Percentiles rank a stretch among this genome's conserved stretches.
Conservation (phyloP, 176 grass and related monocot genomes). For the Pharus latifolius region DNA sequence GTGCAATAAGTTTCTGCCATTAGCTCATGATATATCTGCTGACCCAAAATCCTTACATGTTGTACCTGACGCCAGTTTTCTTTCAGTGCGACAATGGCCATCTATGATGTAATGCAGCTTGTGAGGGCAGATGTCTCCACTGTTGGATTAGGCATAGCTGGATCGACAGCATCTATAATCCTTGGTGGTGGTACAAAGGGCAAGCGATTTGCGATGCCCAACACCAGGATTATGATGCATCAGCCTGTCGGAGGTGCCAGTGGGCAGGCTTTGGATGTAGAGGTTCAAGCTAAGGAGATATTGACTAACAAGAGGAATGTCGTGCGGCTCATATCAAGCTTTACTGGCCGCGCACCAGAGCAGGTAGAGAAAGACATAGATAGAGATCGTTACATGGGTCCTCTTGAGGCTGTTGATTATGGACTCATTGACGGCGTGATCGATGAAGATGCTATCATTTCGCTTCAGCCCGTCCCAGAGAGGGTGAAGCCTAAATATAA, state of each 20-base stretch:
- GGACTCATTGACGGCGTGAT: conserved; percentile 82
- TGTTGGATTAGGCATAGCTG: conserved; percentile 67
- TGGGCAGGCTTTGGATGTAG: conserved; percentile 60
- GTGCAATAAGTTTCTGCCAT: not conserved
- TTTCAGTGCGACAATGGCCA: conserved; percentile 87
- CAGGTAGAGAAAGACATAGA: conserved; percentile 90
- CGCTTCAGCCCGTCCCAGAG: conserved; percentile 46
- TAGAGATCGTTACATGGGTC: conserved; percentile 84
- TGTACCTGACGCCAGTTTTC: not conserved
- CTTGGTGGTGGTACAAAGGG: conserved; percentile 85
- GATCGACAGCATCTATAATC: conserved; percentile 77
- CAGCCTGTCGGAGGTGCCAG: conserved; percentile 79
- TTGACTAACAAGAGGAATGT: conserved; percentile 74
- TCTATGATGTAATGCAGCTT: conserved; percentile 83
- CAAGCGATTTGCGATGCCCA: conserved; percentile 94
- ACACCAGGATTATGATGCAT: conserved; percentile 90
- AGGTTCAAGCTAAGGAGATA: conserved; percentile 72
- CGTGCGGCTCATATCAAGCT: conserved; percentile 45
- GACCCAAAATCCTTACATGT: not conserved
- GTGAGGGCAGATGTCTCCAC: conserved; percentile 83
- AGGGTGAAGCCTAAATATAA: conserved; percentile 55
- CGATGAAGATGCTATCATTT: conserved; percentile 62
- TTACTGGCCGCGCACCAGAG: conserved; percentile 46
- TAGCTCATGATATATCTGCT: not conserved
- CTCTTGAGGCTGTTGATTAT: conserved; percentile 78